These are phyloP conservation scores for Cenococcum geophilum DNA, from an alignment of 495 filamentous ascomycete genomes.

Conservation along the genomic window DNA sequence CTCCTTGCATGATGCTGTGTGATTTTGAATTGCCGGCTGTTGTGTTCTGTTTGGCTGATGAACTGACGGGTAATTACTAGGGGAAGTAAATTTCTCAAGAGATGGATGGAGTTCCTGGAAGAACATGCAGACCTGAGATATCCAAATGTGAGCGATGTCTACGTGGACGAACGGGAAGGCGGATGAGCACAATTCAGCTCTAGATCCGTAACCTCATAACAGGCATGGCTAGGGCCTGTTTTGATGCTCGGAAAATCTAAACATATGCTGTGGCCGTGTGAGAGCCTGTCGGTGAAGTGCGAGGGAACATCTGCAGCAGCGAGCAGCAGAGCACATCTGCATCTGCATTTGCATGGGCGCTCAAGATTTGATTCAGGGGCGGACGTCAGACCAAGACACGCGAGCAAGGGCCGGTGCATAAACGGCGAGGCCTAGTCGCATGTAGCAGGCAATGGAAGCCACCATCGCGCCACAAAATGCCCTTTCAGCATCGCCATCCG, in stretches of 20 bases:
- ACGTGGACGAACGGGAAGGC: slow-evolving; percentile 25
- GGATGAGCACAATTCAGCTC: not conserved
- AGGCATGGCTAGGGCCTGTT: not conserved
- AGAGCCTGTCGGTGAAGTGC: too few species aligned
- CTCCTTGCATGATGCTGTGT: slow-evolving; percentile 1
- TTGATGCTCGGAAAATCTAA: too few species aligned
- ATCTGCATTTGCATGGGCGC: too few species aligned
- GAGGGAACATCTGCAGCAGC: too few species aligned
- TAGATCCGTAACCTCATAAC: not conserved
- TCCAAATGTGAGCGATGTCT: slow-evolving; percentile 59
- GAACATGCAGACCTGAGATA: slow-evolving; percentile 80
- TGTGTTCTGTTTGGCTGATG: slow-evolving; percentile 13
- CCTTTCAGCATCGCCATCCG: not conserved
- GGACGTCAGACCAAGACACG: too few species aligned
- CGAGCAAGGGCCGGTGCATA: too few species aligned
- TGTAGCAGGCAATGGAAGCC: not conserved
- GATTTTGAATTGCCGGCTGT: not conserved
- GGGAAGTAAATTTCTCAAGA: slow-evolving; percentile 72
- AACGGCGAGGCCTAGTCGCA: too few species aligned
- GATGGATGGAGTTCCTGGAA: slow-evolving; percentile 86
- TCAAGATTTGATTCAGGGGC: too few species aligned
- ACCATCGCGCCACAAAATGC: not conserved
- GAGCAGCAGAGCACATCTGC: too few species aligned
- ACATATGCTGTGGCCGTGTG: too few species aligned
- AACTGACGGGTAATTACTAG: slow-evolving; percentile 39